These are phyloP conservation scores for Rubia balearica DNA, from an alignment of 305 asterid species.

Conservation along the genomic window DNA sequence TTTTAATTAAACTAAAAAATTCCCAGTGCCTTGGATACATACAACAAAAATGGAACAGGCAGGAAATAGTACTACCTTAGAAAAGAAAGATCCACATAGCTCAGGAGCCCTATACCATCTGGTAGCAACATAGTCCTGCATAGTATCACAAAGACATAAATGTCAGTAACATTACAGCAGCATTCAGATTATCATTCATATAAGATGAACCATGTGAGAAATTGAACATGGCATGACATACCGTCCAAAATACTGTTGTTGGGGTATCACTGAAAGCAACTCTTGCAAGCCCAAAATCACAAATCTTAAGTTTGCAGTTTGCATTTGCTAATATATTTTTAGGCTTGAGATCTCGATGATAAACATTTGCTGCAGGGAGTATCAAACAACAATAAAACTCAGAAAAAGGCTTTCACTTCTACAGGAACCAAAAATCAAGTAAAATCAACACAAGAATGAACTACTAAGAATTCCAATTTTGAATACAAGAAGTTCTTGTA, in stretches of 20 bases:
- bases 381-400: constrained; percentile 14
- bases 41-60: neutral
- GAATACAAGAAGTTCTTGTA: neutral
- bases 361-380: constrained; percentile 74
- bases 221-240: constrained; percentile 18
- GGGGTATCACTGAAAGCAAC: constrained; percentile 90
- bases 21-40: neutral
- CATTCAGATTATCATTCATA: neutral
- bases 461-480: neutral
- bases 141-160: constrained; percentile 6
- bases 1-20: neutral
- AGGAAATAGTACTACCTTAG: constrained; percentile 49
- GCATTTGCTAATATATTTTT: constrained; percentile 98
- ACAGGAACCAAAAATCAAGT: constrained; percentile 3
- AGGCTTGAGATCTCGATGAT: constrained; percentile 95
- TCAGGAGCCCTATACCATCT: constrained; percentile 97
- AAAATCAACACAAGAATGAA: constrained; percentile 1
- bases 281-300: constrained; percentile 95
- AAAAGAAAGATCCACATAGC: constrained; percentile 83
- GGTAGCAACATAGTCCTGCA: constrained; percentile 73
- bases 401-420: neutral
- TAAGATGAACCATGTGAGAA: constrained; percentile 1
- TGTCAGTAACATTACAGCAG: constrained; percentile 8
- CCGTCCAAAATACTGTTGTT: constrained; percentile 94
- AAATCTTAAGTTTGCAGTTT: constrained; percentile 92